Conservation (phyloP, 345 rosid species). For the Eucalyptus erythrocorys region DNA sequence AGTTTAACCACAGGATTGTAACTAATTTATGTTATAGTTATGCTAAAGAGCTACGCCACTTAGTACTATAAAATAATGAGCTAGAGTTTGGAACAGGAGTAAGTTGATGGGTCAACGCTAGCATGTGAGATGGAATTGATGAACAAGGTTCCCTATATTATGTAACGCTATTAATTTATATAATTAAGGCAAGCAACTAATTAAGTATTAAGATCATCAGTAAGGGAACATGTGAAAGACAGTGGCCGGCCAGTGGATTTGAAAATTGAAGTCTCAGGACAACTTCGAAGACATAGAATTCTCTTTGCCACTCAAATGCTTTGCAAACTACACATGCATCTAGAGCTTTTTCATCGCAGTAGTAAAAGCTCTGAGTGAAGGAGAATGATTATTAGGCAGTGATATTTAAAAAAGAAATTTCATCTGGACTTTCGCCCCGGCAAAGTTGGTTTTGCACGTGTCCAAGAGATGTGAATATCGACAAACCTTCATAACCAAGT, state of each 20-base stretch:
- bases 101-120: constrained; percentile 1
- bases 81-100: neutral
- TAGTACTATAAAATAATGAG: neutral
- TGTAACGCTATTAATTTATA: neutral
- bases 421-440: neutral
- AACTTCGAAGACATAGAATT: neutral
- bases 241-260: neutral
- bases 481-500: neutral
- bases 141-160: neutral
- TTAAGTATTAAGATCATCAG: neutral
- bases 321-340: neutral
- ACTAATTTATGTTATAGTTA: neutral
- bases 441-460: neutral
- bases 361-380: neutral
- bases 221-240: neutral
- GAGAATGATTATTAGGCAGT: neutral
- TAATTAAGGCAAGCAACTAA: neutral
- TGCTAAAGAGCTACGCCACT: neutral
- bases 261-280: neutral
- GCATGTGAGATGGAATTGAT: constrained; percentile 1
- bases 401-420: neutral
- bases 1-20: neutral
- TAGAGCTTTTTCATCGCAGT: neutral
- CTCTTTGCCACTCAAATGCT: neutral
- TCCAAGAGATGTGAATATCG: neutral